Conservation (phyloP, 495 filamentous ascomycete species). For the Penicillium argentinense region DNA sequence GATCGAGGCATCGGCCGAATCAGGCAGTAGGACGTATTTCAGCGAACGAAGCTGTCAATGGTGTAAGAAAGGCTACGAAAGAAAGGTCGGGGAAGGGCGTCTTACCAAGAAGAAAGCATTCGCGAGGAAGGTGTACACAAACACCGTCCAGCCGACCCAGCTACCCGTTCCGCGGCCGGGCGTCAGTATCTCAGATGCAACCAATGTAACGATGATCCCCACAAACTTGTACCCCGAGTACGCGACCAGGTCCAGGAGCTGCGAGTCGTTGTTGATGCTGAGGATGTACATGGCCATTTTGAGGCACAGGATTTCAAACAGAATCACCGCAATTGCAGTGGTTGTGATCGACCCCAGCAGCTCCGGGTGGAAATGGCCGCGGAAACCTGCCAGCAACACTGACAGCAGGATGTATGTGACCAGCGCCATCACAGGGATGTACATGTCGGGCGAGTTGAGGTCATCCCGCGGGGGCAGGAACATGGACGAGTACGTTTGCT, state of each 20-base stretch:
- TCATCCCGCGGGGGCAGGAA: slow-evolving; percentile 96
- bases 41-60: slow-evolving; percentile 81
- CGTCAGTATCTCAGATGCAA: slow-evolving; percentile 72
- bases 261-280: slow-evolving; percentile 81
- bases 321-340: slow-evolving; percentile 74
- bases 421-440: slow-evolving; percentile 85
- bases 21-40: slow-evolving; percentile 93
- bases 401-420: slow-evolving; percentile 96
- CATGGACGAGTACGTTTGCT: slow-evolving; percentile 68
- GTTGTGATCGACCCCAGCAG: slow-evolving; percentile 85
- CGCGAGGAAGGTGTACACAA: slow-evolving; percentile 84
- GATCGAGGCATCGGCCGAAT: slow-evolving; percentile 63
- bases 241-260: slow-evolving; percentile 88
- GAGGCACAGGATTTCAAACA: slow-evolving; percentile 83
- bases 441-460: slow-evolving; percentile 98
- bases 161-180: slow-evolving; percentile 76
- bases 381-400: slow-evolving; percentile 82
- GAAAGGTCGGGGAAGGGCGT: slow-evolving; percentile 13
- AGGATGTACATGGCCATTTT: slow-evolving; percentile 93
- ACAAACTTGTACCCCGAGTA: slow-evolving; percentile 99
- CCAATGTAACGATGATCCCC: slow-evolving; percentile 84
- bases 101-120: slow-evolving; percentile 93
- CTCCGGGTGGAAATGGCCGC: slow-evolving; percentile 92
- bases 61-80: slow-evolving; percentile 1
- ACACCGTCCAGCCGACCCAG: slow-evolving; percentile 86